Percentiles rank a stretch among this genome's conserved stretches.
phyloP scores from a whole-genome alignment of 2,329 filamentous ascomycete species.

The Raffaelea arxii region DNA sequence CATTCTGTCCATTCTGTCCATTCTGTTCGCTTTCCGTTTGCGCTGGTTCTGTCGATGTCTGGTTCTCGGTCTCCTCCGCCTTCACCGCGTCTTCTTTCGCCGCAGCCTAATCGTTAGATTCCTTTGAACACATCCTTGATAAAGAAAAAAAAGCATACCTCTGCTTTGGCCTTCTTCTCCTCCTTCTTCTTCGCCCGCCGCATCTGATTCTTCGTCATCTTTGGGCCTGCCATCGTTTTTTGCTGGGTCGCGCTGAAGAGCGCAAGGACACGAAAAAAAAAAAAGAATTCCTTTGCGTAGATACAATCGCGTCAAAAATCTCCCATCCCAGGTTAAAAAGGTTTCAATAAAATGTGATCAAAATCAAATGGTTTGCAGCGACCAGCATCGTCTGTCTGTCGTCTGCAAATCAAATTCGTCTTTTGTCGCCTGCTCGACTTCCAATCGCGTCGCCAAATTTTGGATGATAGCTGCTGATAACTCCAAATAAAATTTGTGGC shows the following conservation, averaged over 20 bases:
- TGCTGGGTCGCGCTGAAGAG: too few relatives aligned
- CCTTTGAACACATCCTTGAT: background rate
- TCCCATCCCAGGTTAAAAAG: too few relatives aligned
- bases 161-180: conserved; percentile 59
- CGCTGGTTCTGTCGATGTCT: background rate
- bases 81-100: background rate
- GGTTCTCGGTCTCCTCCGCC: background rate
- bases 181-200: conserved; percentile 92
- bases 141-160: conserved; percentile 27
- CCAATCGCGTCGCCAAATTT: too few relatives aligned
- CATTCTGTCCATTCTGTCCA: background rate
- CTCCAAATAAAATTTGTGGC: too few relatives aligned
- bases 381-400: too few relatives aligned
- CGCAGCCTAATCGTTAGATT: background rate
- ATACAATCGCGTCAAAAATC: too few relatives aligned
- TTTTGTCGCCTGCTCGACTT: too few relatives aligned
- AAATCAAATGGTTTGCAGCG: too few relatives aligned
- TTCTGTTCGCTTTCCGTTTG: background rate
- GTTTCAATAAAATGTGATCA: too few relatives aligned
- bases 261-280: background rate
- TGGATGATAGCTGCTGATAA: too few relatives aligned
- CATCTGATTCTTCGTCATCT: conserved; percentile 90
- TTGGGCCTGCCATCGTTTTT: conserved; percentile 48
- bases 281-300: too few relatives aligned
- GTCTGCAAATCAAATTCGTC: too few relatives aligned